Base-by-base conservation (phyloP, 805 yeast species). In the Maudiozyma turicensis region DNA sequence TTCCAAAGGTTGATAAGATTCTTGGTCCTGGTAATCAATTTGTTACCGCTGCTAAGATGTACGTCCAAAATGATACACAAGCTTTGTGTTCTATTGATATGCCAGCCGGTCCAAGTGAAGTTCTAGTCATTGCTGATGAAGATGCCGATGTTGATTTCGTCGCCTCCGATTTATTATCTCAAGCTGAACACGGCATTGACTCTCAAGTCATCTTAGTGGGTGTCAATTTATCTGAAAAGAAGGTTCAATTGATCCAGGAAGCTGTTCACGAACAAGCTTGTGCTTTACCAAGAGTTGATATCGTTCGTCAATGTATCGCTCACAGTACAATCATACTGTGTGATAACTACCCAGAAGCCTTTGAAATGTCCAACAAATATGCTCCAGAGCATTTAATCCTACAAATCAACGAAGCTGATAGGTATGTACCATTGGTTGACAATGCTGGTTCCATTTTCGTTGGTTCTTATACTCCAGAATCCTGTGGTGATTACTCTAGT, bases 31-130 rank as follows among this genome's bases (percentile, higher is more conserved):
- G 99, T 52, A 93, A 93, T 72, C 99, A 93, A 72, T 93, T 93
- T 66, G 99, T 93, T 47, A 93, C 99, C 15, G 98, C 99, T 41
- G 99, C 99, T 41, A 93, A 93, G 75, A 93, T 93, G 99, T 73
- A 84, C 64, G 93, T 95, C 46, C 93, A 91, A 60, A 95, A 93
- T 62, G 99, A 93, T 64, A 86, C 96, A 1, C 84, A 83, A 54
- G 98, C 99, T 7, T 72, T 90, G 61, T 93, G 96, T 64, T 86
- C 96, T 14, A 93, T 93, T 58, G 99, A 93, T 68, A 91, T 93
- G 98, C 99, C 99, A 45, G 99, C 99, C 29, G 99, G 99, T 8
- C 99, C 99, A 31, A 86, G 95, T 47, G 99, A 93, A 70, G 99
- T 93, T 28, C 74, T 93, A 51, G 99, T 91, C n/a, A 74, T 93